Evolutionary conservation across 495 filamentous ascomycete species (phyloP), one percentile per base, ranked within the genome.

Genomic region (Penicillium waksmanii): DNA sequence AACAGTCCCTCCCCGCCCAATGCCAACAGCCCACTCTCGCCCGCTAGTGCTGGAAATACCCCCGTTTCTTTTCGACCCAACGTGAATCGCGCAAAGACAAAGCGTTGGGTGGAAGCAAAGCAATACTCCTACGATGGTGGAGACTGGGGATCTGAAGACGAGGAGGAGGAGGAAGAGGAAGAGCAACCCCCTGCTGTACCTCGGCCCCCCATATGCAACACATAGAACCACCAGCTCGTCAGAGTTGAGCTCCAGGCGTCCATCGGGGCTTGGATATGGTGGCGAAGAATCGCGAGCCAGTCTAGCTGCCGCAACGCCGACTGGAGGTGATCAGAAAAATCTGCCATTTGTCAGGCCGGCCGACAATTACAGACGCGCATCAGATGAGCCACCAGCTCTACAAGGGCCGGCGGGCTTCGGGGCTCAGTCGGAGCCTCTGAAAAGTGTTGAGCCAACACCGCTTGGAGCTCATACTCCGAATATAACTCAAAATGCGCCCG

Each of bases 21-120:
- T 57, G 52, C 63, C 36, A 64, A 61, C 48, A 77, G 69, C 54
- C 73, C 74, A n/a, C 53, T 72, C 21, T 69, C 74, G 0, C 70
- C 75, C 27, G 55, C 51, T 31, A 62, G 55, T 43, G 61, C 66
- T 38, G 53, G 68, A 44, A 64, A 66, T 53, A 65, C 79, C 69
- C 80, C 86, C 33, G 68, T 84, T 17, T 84, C 84, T 44, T 91
- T 85, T 73, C 85, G 82, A 66, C 83, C 93, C 12, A 96, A 98
- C 69, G 88, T 97, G 27, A 92, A 90, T 74, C 89, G 95, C 57
- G 80, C 88, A 34, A 96, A 97, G 76, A 97, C 95, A 17, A 92
- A 87, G 75, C 92, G 92, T 78, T 98, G 95, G 95, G 88, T 93
- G 11, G 88, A 97, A 65, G 95, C 95, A 21, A 96, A 94, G 70